phyloP scores from a whole-genome alignment of 257 asterid genomes.

The Fraxinus anomala region DNA sequence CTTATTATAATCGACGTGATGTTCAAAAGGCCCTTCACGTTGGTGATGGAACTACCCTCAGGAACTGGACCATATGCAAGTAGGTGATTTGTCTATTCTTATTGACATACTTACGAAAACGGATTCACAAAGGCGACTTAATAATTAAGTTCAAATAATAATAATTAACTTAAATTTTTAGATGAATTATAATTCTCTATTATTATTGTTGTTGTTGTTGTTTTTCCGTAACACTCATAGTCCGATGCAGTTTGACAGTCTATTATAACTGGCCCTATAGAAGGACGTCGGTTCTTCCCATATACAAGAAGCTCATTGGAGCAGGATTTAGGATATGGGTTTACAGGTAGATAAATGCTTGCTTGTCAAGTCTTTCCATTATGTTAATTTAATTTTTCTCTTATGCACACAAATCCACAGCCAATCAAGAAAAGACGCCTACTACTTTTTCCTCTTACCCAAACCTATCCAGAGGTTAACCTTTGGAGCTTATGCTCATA shows the following conservation, averaged over 20 bases:
- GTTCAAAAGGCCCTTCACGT: slow-evolving; percentile 90
- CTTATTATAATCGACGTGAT: slow-evolving; percentile 46
- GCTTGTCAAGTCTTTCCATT: no score
- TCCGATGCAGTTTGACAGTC: no score
- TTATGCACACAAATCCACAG: neutral
- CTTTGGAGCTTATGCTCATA: no score
- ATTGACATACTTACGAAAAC: neutral
- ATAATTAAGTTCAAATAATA: neutral
- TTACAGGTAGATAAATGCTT: slow-evolving; percentile 55
- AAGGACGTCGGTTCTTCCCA: slow-evolving; percentile 71
- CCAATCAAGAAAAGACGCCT: no score
- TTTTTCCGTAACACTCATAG: no score
- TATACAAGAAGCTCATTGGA: slow-evolving; percentile 76
- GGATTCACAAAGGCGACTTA: neutral
- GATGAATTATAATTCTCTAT: neutral
- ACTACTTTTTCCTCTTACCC: no score
- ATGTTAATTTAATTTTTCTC: no score
- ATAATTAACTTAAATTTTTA: neutral
- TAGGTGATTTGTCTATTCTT: slow-evolving; percentile 25
- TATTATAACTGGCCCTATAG: slow-evolving; percentile 48
- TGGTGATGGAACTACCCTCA: slow-evolving; percentile 31
- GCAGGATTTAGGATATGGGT: slow-evolving; percentile 81
- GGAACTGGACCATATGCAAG: slow-evolving; percentile 85
- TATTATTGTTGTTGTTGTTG: no score
- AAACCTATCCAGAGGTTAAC: no score